Conservation (phyloP, 2,329 filamentous ascomycete species). For the Seiridium unicorne region DNA sequence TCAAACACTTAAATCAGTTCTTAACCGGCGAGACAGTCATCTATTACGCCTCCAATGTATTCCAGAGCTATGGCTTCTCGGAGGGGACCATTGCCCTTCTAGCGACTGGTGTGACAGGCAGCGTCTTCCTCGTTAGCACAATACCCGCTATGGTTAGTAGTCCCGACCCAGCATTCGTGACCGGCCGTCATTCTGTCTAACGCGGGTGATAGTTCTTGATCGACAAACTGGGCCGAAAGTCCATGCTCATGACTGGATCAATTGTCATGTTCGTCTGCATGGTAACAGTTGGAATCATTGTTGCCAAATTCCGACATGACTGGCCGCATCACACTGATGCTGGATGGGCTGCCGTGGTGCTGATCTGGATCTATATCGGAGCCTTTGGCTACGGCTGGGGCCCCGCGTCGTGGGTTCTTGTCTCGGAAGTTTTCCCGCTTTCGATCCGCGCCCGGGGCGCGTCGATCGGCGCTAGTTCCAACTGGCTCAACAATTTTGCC, state of each 20-base stretch:
- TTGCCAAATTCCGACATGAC: constrained; percentile 42
- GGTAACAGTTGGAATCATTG: constrained; percentile 53
- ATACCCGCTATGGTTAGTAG: constrained; percentile 33
- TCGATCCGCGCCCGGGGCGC: constrained; percentile 63
- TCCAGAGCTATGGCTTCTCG: constrained; percentile 25
- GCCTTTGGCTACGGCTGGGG: constrained; percentile 59
- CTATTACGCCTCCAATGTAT: constrained; percentile 46
- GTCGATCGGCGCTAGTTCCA: constrained; percentile 55
- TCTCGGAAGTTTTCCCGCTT: constrained; percentile 60
- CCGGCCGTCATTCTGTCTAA: not conserved
- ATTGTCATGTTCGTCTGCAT: constrained; percentile 43
- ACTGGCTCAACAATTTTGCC: constrained; percentile 64
- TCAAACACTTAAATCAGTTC: not conserved
- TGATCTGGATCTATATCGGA: constrained; percentile 58
- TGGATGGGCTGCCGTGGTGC: constrained; percentile 36
- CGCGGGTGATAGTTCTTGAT: constrained; percentile 34
- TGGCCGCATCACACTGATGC: constrained; percentile 49
- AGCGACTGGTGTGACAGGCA: constrained; percentile 11
- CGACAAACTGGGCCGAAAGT: constrained; percentile 44
- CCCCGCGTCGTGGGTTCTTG: constrained; percentile 45
- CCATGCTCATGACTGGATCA: constrained; percentile 42
- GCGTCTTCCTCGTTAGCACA: constrained; percentile 36
- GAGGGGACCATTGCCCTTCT: constrained; percentile 11
- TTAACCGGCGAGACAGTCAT: constrained; percentile 25
- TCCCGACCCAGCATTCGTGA: not conserved